Percentiles rank a stretch among this genome's conserved stretches.
These are phyloP conservation scores for Spongispora temasekensis DNA, from an alignment of 1,284 basidiomycete genomes.

Conservation along the genomic window DNA sequence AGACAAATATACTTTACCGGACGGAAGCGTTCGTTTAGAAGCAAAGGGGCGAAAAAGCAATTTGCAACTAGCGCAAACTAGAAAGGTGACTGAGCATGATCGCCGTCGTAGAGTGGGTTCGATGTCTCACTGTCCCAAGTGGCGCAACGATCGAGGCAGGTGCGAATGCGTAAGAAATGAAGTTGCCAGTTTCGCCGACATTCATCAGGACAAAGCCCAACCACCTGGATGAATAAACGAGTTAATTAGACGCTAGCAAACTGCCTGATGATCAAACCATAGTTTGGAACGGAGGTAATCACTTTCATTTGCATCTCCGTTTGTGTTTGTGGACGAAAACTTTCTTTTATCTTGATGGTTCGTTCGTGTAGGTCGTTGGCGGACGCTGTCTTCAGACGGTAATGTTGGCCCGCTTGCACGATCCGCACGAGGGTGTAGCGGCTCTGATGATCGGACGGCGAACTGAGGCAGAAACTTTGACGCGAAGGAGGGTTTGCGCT, in stretches of 20 bases:
- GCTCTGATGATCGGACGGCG: conserved; percentile 11
- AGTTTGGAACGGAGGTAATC: conserved; percentile 82
- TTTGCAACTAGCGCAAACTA: conserved; percentile 92
- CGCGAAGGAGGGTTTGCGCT: conserved; percentile 24
- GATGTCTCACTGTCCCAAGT: conserved; percentile 77
- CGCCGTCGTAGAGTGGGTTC: neutral
- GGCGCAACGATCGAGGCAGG: conserved; percentile 96
- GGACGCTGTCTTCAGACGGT: conserved; percentile 33
- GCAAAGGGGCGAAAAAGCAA: conserved; percentile 89
- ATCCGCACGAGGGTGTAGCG: conserved; percentile 3
- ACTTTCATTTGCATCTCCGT: conserved; percentile 45
- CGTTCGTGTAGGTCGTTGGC: conserved; percentile 9
- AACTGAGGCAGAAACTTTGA: conserved; percentile 24
- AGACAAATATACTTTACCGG: no score
- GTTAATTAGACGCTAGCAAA: neutral
- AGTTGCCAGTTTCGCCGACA: conserved; percentile 89
- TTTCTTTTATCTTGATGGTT: conserved; percentile 10
- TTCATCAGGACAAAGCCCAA: conserved; percentile 87
- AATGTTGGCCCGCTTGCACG: conserved; percentile 25
- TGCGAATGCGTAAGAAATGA: conserved; percentile 86
- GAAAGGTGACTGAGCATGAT: neutral
- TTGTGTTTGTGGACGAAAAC: neutral
- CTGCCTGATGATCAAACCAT: conserved; percentile 52
- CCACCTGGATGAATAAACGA: conserved; percentile 71
- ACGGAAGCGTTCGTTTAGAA: conserved; percentile 79